Percentiles rank a stretch among this genome's conserved stretches.
These are phyloP conservation scores for Hypoxylon fuscum DNA, from an alignment of 495 filamentous ascomycete species.

Conservation along the genomic window DNA sequence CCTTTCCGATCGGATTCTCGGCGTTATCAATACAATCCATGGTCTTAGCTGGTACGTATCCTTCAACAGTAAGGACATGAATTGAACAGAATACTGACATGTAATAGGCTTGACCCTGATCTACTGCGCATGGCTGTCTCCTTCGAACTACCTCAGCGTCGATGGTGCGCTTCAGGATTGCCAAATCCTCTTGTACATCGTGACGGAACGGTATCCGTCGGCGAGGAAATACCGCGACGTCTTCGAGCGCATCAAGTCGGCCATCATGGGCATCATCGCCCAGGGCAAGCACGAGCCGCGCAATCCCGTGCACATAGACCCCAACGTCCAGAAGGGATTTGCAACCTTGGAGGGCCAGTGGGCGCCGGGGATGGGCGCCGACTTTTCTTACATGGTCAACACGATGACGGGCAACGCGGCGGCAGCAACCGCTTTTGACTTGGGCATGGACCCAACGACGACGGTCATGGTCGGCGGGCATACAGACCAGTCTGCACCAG, in stretches of 20 bases:
- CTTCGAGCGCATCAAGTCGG: conserved; percentile 56
- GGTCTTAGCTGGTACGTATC: conserved; percentile 60
- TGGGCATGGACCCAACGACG: conserved; percentile 17
- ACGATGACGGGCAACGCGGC: conserved; percentile 38
- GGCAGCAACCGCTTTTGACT: conserved; percentile 17
- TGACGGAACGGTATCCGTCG: conserved; percentile 61
- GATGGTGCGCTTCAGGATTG: conserved; percentile 48
- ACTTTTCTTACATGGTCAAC: conserved; percentile 43
- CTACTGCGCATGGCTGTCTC: conserved; percentile 46
- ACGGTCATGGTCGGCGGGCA: conserved; percentile 7
- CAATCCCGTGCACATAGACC: conserved; percentile 41
- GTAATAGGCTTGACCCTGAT: conserved; percentile 41
- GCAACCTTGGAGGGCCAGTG: conserved; percentile 32
- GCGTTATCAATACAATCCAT: conserved; percentile 64
- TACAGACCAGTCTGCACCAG: conserved; percentile 14
- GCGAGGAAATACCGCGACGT: conserved; percentile 64
- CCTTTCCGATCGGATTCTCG: conserved; percentile 62
- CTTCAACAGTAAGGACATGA: background rate
- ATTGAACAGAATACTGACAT: no score
- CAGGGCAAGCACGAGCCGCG: conserved; percentile 45
- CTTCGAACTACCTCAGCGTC: conserved; percentile 34
- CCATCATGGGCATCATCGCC: conserved; percentile 39
- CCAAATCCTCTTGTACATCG: conserved; percentile 63
- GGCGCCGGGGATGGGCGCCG: conserved; percentile 28
- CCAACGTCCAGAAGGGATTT: conserved; percentile 36